These are phyloP conservation scores for Trametes meyenii DNA, from an alignment of 768 basidiomycete genomes.

Conservation along the genomic window DNA sequence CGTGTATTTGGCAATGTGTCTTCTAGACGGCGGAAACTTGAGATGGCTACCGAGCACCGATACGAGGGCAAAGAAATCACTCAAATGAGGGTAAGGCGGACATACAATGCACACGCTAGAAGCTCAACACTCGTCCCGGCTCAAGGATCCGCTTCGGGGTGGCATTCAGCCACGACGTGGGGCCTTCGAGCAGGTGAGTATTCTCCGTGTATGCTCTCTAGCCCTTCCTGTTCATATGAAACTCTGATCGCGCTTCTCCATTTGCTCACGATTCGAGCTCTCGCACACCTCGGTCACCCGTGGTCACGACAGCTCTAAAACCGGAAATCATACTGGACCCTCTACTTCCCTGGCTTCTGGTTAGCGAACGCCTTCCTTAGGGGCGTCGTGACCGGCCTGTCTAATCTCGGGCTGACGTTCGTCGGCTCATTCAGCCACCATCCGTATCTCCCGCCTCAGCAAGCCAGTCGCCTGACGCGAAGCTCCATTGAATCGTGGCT, in stretches of 20 bases:
- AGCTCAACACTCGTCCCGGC: neutral
- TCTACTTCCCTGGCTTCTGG: slow-evolving; percentile 9
- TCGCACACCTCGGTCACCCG: slow-evolving; percentile 23
- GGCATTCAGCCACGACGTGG: neutral
- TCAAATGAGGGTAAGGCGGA: neutral
- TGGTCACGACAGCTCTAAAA: slow-evolving; percentile 7
- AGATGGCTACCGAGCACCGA: neutral
- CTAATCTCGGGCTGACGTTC: neutral
- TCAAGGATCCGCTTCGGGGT: neutral
- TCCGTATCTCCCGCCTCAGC: neutral
- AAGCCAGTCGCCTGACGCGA: slow-evolving; percentile 1
- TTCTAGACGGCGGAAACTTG: too few relatives aligned
- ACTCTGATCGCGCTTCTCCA: slow-evolving; percentile 16
- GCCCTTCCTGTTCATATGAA: slow-evolving; percentile 21
- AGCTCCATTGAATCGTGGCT: slow-evolving; percentile 2
- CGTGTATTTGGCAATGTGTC: too few relatives aligned
- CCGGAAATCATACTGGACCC: neutral
- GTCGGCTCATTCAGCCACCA: slow-evolving; percentile 5
- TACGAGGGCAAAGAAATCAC: neutral
- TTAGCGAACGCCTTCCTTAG: neutral
- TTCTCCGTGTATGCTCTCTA: slow-evolving; percentile 13
- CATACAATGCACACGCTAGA: neutral
- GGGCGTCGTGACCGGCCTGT: neutral
- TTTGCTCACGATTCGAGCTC: slow-evolving; percentile 7
- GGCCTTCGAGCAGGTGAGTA: neutral